Base-by-base conservation (phyloP, 2,329 filamentous ascomycete species). In the Allantophomopsis cytisporea region DNA sequence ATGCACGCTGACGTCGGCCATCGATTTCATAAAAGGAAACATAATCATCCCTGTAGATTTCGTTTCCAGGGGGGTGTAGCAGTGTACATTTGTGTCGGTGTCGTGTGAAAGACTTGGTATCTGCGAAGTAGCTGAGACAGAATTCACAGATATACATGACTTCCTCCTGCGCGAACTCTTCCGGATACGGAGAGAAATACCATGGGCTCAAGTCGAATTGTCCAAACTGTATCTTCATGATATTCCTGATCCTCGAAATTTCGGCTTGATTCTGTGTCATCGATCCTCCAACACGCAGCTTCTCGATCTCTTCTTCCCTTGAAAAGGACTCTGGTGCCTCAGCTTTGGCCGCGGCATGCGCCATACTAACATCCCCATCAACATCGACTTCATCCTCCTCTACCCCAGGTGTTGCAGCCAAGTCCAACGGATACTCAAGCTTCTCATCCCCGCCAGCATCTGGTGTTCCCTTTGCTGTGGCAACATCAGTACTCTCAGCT, bases 191-290 rank as follows among this genome's bases (percentile, higher is more conserved):
- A 5, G 87, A 94, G 64, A 98, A 98, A 60, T 98, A 98, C 91
- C 91, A 98, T 0, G 91, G 91, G 57, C 94, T 93, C 34, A 98
- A 75, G 52, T 95, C 86, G 56, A 79, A 82, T 50, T 80, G 78
- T 35, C 91, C 93, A 68, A 98, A 96, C 57, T 96, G 89, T 3
- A 98, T 80, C 49, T 83, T 88, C 40, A 84, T 85, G 48, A 98
- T 78, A 56, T 98, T 98, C 53, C 91, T 81, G 40, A 98, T 94
- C 39, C 93, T 82, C 17, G 89, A 89, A 44, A 98, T 87, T 56
- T 98, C 93, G 11, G 89, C 87, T 41, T 94, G 91, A 48, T 96
- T 96, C 57, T 98, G 93, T 10, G 93, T 98, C 91, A 98, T 96
- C 44, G 87, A 95, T 23, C 91, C 93, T 17, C 85, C 84, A 3